Evolutionary conservation across 352 stramenopile species (phyloP).

Genomic region (Pythium brassicae): DNA sequence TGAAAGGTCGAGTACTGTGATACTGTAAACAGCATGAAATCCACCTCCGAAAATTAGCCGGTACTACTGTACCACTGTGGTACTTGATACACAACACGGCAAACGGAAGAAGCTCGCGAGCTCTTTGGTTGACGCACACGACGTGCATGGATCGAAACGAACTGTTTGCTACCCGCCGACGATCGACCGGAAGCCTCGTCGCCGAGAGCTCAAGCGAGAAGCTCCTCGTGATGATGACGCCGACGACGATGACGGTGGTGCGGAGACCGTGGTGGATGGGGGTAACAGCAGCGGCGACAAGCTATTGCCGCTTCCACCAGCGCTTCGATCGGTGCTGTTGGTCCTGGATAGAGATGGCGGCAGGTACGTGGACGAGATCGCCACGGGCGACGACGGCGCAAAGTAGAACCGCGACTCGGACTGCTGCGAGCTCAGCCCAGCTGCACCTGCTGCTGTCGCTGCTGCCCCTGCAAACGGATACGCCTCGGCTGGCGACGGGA

Average conservation of each 20-base stretch:
- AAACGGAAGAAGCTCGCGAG: too few species aligned
- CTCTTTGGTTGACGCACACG: not conserved
- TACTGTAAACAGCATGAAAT: too few species aligned
- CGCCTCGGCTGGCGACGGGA: slow-evolving; percentile 11
- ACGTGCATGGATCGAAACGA: not conserved
- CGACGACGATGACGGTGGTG: not conserved
- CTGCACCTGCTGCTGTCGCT: slow-evolving; percentile 5
- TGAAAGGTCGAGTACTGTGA: slow-evolving; percentile 2
- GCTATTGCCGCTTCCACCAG: not conserved
- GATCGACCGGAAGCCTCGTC: not conserved
- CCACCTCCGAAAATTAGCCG: too few species aligned
- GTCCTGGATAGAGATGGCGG: not conserved
- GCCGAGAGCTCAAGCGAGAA: not conserved
- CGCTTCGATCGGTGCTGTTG: not conserved
- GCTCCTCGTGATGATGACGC: not conserved
- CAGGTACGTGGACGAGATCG: slow-evolving; percentile 9
- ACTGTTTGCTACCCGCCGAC: too few species aligned
- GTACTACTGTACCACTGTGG: not conserved
- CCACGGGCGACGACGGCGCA: slow-evolving; percentile 1
- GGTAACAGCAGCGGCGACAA: not conserved
- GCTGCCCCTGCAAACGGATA: slow-evolving; percentile 4
- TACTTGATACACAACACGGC: not conserved
- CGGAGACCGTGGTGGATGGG: not conserved
- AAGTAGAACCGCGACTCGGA: slow-evolving; percentile 54
- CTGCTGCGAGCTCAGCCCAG: not conserved